Conservation (phyloP, 1,284 basidiomycete species). For the Ceratobasidium sp. region DNA sequence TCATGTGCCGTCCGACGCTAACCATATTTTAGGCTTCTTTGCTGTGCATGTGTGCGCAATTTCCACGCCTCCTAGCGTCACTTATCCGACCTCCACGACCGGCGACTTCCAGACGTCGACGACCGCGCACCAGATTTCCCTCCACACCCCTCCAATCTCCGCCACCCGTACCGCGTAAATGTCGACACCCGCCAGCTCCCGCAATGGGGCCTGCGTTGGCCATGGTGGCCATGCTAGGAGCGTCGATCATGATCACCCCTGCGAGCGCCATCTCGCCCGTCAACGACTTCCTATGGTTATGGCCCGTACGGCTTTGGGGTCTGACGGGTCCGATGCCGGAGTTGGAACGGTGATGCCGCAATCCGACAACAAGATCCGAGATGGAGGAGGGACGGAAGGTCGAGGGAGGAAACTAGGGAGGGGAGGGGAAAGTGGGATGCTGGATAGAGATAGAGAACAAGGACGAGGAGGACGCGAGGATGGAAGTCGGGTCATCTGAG, state of each 20-base stretch:
- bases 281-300: no score
- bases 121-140: not conserved
- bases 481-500: slow-evolving; percentile 15
- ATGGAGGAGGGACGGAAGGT: not conserved
- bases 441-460: not conserved
- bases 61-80: not conserved
- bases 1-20: no score
- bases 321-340: no score
- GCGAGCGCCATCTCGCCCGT: slow-evolving; percentile 30
- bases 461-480: slow-evolving; percentile 22
- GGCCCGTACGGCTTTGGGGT: slow-evolving; percentile 26
- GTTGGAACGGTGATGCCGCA: slow-evolving; percentile 37
- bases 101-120: not conserved
- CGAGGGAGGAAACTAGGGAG: slow-evolving; percentile 2
- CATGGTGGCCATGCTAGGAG: not conserved
- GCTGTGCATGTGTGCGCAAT: not conserved
- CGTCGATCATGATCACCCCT: slow-evolving; percentile 9
- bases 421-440: no score
- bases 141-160: slow-evolving; percentile 2
- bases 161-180: not conserved
- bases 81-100: not conserved
- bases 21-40: slow-evolving; percentile 2
- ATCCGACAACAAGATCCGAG: not conserved
- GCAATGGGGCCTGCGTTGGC: no score
- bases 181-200: no score